Evolutionary conservation across 2,329 filamentous ascomycete genomes (phyloP), one percentile per base, ranked within the genome.

Genomic region (Ophioceras dolichostomum): DNA sequence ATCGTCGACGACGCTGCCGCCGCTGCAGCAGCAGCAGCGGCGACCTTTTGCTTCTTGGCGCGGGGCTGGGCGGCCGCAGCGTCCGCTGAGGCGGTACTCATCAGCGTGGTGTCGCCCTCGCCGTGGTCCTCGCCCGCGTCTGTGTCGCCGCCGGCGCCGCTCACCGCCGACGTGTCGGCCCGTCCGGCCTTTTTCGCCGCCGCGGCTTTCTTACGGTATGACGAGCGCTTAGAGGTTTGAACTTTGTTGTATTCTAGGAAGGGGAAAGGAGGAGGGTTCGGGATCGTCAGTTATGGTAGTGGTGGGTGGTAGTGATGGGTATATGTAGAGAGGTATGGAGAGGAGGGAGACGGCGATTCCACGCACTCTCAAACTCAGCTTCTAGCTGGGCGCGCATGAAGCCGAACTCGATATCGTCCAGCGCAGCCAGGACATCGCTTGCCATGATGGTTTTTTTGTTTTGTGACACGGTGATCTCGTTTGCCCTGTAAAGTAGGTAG

Each of bases 381-480:
- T 89, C 79, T 22, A 89, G 62, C 24, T 76, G 67, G 39, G 65
- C 65, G 12, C 73, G 71, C 39, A 85, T 64, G 53, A 88, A 87
- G n/a, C 67, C 68, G 34, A 84, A 84, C 54, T 89, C 84, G 33
- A 79, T 72, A 27, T 84, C 79, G n/a, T 82, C 76, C 33, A 91
- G 67, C 1, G 83, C 83, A 35, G 77, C 76, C 51, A 88, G 77
- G 29, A 91, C 81, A 52, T 89, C 83, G 29, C 70, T 68, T 1
- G 83, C 81, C 49, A 75, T 70, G 47, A 91, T 81, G 0, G 83
- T 89, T 62, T 88, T 88, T 54, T 86, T 83, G 53, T 72, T 73
- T n/a, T 70, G 68, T 34, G 61, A 61, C 37, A 68, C 57, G 6
- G 83, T 83, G 49, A 77, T 68, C 47, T 85, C 79, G 48, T 85